Conservation (phyloP, 257 asterid genomes). For the Plantago ovata region DNA sequence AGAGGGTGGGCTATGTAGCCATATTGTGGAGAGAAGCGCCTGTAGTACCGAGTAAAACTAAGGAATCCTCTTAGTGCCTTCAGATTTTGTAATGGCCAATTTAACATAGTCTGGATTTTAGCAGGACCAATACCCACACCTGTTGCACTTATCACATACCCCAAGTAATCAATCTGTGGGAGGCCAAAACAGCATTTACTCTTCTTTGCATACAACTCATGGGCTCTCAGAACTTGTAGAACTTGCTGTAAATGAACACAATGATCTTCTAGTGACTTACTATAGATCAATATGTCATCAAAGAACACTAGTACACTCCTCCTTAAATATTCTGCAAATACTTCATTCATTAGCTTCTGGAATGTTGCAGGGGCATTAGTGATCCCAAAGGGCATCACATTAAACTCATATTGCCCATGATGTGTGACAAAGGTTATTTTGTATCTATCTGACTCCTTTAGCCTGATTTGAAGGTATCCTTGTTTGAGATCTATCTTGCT, state of each 20-base stretch:
- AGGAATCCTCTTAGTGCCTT: background rate
- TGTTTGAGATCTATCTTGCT: background rate
- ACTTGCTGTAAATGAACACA: background rate
- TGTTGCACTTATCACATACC: background rate
- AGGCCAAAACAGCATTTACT: background rate
- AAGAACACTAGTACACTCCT: background rate
- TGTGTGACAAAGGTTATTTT: background rate
- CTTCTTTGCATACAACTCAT: background rate
- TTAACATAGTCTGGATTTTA: background rate
- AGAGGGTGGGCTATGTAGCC: no score
- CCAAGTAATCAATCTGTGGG: background rate
- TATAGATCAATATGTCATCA: conserved; percentile 1
- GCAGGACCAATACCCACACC: background rate
- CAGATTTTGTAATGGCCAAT: background rate
- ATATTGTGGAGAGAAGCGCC: background rate
- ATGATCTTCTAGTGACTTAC: background rate
- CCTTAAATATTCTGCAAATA: background rate
- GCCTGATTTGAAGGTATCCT: background rate
- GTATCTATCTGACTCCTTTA: background rate
- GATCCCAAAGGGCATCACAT: conserved; percentile 1
- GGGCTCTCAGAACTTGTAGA: background rate
- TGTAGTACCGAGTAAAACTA: background rate
- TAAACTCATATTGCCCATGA: background rate
- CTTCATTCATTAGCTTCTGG: background rate
- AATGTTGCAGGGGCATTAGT: background rate